These are phyloP conservation scores for Falciphora oryzae DNA, from an alignment of 2,329 filamentous ascomycete genomes.

Conservation along the genomic window DNA sequence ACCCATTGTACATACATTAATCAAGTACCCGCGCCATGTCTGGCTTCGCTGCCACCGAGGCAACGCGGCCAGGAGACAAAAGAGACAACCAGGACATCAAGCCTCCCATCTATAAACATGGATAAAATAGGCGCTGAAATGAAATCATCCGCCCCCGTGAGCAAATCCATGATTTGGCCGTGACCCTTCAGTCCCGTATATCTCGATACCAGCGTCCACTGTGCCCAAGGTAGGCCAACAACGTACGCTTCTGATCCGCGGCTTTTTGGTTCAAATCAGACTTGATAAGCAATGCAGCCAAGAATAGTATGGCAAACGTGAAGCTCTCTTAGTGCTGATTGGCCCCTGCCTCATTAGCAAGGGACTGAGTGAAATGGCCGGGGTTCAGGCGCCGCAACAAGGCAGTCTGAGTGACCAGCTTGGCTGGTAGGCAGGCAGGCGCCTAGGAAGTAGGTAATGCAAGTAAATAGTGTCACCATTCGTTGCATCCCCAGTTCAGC, in stretches of 20 bases:
- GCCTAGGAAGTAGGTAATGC: background rate
- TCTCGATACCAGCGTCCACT: background rate
- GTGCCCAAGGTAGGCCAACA: too few species aligned
- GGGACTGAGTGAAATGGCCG: background rate
- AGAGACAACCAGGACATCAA: conserved; percentile 1
- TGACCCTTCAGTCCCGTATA: background rate
- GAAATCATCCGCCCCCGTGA: background rate
- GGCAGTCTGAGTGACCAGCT: background rate
- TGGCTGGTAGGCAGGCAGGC: background rate
- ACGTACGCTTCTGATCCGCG: too few species aligned
- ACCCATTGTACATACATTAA: background rate
- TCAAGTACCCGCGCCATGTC: background rate
- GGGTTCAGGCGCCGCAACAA: background rate
- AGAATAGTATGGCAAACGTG: background rate
- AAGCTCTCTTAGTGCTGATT: background rate
- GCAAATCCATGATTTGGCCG: background rate
- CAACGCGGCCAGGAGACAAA: background rate
- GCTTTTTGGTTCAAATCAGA: background rate
- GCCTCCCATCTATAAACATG: background rate
- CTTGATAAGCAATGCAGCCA: background rate
- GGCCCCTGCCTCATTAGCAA: background rate
- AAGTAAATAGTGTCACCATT: background rate
- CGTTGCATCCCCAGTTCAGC: background rate
- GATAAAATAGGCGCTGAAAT: background rate
- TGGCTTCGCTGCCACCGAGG: background rate